These are phyloP conservation scores for Candida tunisiensis DNA, from an alignment of 1,139 yeast species.

Conservation along the genomic window DNA sequence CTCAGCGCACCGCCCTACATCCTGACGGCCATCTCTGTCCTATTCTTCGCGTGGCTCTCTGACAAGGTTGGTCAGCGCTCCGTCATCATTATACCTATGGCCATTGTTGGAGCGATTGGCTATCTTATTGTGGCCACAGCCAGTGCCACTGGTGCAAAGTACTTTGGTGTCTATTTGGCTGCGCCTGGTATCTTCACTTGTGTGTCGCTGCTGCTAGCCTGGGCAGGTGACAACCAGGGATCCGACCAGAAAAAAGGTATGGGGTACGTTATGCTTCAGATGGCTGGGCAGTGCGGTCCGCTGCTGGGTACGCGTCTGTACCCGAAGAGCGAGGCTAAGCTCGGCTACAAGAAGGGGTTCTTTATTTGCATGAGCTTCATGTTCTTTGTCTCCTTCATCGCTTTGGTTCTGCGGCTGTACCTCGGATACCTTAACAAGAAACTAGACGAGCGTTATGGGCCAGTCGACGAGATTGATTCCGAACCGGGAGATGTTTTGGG, in stretches of 20 bases:
- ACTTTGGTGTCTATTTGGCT: constrained; percentile 17
- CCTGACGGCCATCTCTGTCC: constrained; percentile 38
- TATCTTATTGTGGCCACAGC: constrained; percentile 13
- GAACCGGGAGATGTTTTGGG: too few species aligned
- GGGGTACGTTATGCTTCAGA: constrained; percentile 14
- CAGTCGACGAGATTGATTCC: too few species aligned
- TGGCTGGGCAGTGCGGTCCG: constrained; percentile 19
- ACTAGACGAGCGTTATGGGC: constrained; percentile 11
- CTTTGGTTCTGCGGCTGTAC: constrained; percentile 8
- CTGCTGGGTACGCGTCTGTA: constrained; percentile 16
- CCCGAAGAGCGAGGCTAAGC: constrained; percentile 15
- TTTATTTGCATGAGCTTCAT: constrained; percentile 12
- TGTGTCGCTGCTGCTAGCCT: constrained; percentile 13
- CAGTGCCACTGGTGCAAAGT: constrained; percentile 10
- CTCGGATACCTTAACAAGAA: constrained; percentile 8
- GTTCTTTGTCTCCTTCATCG: constrained; percentile 7
- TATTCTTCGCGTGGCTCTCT: constrained; percentile 25
- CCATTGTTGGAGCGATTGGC: constrained; percentile 14
- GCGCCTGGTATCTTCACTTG: constrained; percentile 17
- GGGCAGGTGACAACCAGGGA: constrained; percentile 19
- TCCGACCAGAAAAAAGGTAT: constrained; percentile 15
- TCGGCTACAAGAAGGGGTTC: constrained; percentile 13
- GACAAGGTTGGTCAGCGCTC: constrained; percentile 31
- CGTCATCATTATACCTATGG: constrained; percentile 9
- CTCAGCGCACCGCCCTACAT: constrained; percentile 65